phyloP scores from a whole-genome alignment of 2,329 filamentous ascomycete genomes.

The Xylaria sp. region DNA sequence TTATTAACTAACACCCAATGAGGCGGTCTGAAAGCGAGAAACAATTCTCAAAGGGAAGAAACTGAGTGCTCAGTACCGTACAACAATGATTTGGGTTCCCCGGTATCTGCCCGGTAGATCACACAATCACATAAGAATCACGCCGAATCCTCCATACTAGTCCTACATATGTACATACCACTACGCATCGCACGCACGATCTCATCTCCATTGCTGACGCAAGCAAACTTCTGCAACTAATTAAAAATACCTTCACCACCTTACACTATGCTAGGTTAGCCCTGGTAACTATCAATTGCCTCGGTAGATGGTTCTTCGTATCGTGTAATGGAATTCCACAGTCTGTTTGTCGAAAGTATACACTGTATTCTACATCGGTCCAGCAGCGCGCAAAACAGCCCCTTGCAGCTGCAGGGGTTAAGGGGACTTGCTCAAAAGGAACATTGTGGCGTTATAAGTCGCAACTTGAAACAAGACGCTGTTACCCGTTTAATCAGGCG shows the following conservation, averaged over 20 bases:
- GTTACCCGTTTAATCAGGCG: constrained; percentile 6
- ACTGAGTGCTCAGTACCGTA: not conserved
- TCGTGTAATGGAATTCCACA: no score
- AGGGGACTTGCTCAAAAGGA: constrained; percentile 18
- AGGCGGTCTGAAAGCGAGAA: not conserved
- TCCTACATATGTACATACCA: no score
- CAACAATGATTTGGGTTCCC: not conserved
- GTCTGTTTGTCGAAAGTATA: no score
- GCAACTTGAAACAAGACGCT: constrained; percentile 30
- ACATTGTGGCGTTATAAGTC: constrained; percentile 23
- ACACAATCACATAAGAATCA: no score
- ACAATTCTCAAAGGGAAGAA: not conserved
- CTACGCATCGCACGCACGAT: no score
- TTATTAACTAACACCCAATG: not conserved
- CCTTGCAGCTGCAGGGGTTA: constrained; percentile 30
- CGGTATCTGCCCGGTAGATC: no score
- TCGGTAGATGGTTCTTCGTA: not conserved
- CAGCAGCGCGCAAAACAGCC: constrained; percentile 6
- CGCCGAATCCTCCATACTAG: no score
- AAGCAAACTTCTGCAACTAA: no score
- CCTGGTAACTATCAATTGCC: not conserved
- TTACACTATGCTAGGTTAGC: no score
- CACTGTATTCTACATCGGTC: not conserved
- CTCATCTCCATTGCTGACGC: no score
- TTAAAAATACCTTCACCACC: no score